A percentile compares a stretch with the other conserved stretches of the same genome.
phyloP scores from a whole-genome alignment of 495 filamentous ascomycete species.

The Beverwykella pulmonaria region DNA sequence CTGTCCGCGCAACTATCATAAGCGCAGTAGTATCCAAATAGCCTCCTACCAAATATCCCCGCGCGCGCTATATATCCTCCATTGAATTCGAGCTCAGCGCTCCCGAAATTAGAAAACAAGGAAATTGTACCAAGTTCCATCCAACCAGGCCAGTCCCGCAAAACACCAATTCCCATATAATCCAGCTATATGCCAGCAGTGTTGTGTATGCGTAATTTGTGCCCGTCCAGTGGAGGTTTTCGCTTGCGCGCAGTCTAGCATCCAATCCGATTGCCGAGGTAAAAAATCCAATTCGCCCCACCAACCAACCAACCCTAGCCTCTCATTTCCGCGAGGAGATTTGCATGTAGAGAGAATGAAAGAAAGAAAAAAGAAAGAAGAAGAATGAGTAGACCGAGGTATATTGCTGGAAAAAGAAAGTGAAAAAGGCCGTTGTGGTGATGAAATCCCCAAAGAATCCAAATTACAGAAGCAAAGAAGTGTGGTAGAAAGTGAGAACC shows the following conservation, averaged over 20 bases:
- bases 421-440: conserved; percentile 1
- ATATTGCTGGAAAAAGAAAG: conserved; percentile 25
- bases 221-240: neutral
- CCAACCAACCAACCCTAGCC: neutral
- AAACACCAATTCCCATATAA: conserved; percentile 13
- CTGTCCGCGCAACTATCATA: neutral
- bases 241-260: neutral
- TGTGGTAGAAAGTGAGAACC: neutral
- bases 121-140: neutral
- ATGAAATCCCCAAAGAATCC: conserved; percentile 2
- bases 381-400: no score
- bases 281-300: neutral
- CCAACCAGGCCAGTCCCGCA: neutral
- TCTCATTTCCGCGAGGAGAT: neutral
- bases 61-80: neutral
- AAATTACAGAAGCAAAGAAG: conserved; percentile 3
- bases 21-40: neutral
- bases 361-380: neutral
- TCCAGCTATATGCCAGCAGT: conserved; percentile 12
- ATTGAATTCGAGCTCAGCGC: neutral
- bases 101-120: neutral
- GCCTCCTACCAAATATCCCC: neutral
- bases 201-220: neutral
- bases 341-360: neutral
- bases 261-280: neutral